Base-by-base conservation (phyloP, 192 early-diverging fungal genomes). In the Coemansia sp. region DNA sequence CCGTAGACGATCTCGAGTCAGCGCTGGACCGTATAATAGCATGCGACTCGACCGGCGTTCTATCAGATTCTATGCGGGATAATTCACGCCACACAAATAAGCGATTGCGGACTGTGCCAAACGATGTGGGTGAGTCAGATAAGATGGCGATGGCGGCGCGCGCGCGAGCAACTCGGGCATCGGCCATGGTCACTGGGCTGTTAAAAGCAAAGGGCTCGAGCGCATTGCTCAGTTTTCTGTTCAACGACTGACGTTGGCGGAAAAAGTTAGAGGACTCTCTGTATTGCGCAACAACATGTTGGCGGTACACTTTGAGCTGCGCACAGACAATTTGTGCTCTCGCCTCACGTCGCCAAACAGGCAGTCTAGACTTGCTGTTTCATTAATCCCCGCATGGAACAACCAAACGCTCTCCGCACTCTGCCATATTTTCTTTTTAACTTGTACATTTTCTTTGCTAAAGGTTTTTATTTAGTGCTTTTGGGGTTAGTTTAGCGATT, bases 161-260 rank as follows among this genome's bases (percentile, higher is more conserved):
- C 5, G 36, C 26, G 9, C 57, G 55, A 22, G 50, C 17, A 9
- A 8, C 51, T 8, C 60, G 53, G 6, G 63, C 68, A 20, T 58
- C 64, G 8, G 48, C 50, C 9, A 56, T 76, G 57, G 50, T 78
- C 12, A 34, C 4, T 10, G 49, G 15, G 1, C 69, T 78, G 17
- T 28, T 72, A 25, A 60, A 54, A 37, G 48, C 34, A 22, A 78
- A 72, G 31, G 70, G 75, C 15, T 25, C 59, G 9, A 57, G 60
- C 37, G 70, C 69, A 36, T 58, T 78, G 20, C 54, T 78, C 26
- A 57, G 42, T 34, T 78, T 72, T 38, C 55, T 78, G 40, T 48
- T 74, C 4, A 60, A n/a, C 26, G 57, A 57, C 5, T 68, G 53
- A 59, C 15, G 4, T 42, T 42, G 9, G 4, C 31, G 1, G 31